These are phyloP conservation scores for Hymenoscyphus albidus DNA, from an alignment of 2,329 filamentous ascomycete species.

Conservation along the genomic window DNA sequence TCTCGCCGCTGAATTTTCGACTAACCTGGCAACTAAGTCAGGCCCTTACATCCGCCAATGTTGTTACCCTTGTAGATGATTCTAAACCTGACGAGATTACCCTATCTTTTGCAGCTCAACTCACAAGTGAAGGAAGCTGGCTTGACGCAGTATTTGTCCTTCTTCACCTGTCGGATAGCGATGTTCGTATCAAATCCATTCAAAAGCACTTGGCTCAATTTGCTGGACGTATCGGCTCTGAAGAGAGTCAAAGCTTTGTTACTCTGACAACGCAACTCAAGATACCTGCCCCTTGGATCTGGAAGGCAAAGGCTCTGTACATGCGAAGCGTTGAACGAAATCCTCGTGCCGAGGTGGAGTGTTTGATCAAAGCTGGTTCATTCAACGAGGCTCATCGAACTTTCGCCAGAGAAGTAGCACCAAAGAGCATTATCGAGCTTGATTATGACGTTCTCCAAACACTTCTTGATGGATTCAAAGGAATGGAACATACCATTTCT, in stretches of 20 bases:
- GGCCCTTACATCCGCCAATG: constrained; percentile 51
- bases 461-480: constrained; percentile 69
- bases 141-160: constrained; percentile 72
- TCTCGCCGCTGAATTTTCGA: constrained; percentile 70
- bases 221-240: constrained; percentile 60
- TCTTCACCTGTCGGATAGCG: constrained; percentile 64
- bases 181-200: constrained; percentile 61
- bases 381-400: constrained; percentile 81
- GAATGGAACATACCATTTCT: constrained; percentile 55
- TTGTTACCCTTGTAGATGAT: constrained; percentile 48
- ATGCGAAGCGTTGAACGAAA: constrained; percentile 71
- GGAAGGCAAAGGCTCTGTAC: constrained; percentile 79
- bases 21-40: constrained; percentile 83
- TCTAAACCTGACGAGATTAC: constrained; percentile 62
- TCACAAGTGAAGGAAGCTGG: constrained; percentile 63
- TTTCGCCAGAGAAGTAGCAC: constrained; percentile 76
- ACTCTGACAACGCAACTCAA: constrained; percentile 61
- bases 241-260: constrained; percentile 52
- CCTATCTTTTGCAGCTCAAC: constrained; percentile 59
- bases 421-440: constrained; percentile 74
- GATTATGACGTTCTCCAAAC: constrained; percentile 68
- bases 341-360: constrained; percentile 68
- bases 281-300: constrained; percentile 76
- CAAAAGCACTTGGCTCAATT: constrained; percentile 73
- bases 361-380: constrained; percentile 72